Percentiles rank a stretch among this genome's conserved stretches.
Conservation (phyloP, 2,329 filamentous ascomycete genomes). For the Calonectria fujianensis region DNA sequence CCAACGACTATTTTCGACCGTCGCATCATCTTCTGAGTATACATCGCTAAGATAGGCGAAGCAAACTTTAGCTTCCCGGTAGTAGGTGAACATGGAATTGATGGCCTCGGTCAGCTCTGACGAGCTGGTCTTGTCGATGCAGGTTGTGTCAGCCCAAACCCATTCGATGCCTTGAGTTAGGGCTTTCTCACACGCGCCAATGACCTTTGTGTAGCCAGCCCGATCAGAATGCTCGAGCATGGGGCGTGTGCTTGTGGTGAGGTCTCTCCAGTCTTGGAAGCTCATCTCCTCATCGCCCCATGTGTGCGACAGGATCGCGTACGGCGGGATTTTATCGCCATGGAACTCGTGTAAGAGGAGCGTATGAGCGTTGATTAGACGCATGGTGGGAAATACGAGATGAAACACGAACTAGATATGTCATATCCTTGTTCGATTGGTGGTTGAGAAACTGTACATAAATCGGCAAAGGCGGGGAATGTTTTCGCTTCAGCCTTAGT, state of each 20-base stretch:
- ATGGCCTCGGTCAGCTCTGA: constrained; percentile 24
- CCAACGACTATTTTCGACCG: not conserved
- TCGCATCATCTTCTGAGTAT: not conserved
- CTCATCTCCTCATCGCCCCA: constrained; percentile 56
- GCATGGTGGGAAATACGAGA: constrained; percentile 33
- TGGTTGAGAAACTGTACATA: not conserved
- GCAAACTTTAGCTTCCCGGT: not conserved
- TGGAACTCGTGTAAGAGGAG: constrained; percentile 50
- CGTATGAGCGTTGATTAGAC: constrained; percentile 54
- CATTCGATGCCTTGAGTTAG: not conserved
- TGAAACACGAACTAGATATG: not conserved
- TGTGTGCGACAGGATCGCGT: constrained; percentile 59
- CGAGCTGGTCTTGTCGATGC: constrained; percentile 29
- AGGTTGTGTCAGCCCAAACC: constrained; percentile 27
- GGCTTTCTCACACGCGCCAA: not conserved
- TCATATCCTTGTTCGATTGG: not conserved
- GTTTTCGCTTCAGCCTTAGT: not conserved
- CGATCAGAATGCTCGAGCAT: not conserved
- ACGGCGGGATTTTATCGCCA: constrained; percentile 51
- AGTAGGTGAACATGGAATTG: constrained; percentile 21
- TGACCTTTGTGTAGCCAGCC: not conserved
- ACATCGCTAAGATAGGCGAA: constrained; percentile 14
- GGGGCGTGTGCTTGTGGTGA: not conserved
- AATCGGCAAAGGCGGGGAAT: not conserved
- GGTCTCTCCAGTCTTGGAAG: constrained; percentile 46